These are phyloP conservation scores for Cercophora sp. DNA, from an alignment of 495 filamentous ascomycete genomes.

Conservation along the genomic window DNA sequence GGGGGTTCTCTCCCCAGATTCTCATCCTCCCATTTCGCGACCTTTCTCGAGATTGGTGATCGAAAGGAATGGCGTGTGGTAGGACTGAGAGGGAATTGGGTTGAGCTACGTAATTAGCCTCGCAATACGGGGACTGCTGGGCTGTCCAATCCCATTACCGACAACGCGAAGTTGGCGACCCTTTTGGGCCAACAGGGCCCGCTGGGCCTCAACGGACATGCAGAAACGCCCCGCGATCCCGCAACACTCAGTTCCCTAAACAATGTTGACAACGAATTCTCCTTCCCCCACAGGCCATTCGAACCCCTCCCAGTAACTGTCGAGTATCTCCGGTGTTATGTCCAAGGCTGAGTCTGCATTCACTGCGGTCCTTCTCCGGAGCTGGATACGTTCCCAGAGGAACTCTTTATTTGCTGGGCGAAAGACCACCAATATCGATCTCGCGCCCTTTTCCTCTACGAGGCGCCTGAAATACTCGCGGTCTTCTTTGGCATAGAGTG, in stretches of 20 bases:
- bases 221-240: too few species aligned
- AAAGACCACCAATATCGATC: constrained; percentile 34
- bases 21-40: too few species aligned
- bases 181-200: too few species aligned
- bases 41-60: too few species aligned
- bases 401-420: constrained; percentile 28
- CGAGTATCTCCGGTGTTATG: constrained; percentile 33
- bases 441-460: constrained; percentile 27
- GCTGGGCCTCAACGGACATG: too few species aligned
- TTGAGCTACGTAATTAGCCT: too few species aligned
- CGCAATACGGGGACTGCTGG: too few species aligned
- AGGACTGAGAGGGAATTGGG: too few species aligned
- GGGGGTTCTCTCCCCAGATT: too few species aligned
- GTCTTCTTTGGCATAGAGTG: constrained; percentile 31
- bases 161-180: too few species aligned
- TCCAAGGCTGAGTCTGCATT: constrained; percentile 37
- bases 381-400: constrained; percentile 28
- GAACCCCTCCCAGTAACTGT: constrained; percentile 37
- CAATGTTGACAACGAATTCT: constrained; percentile 29
- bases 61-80: too few species aligned
- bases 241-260: background rate
- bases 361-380: constrained; percentile 25
- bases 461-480: constrained; percentile 31
- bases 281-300: constrained; percentile 33
- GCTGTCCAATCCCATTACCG: too few species aligned